Evolutionary conservation across 2,329 filamentous ascomycete genomes (phyloP), one percentile per base, ranked within the genome.

Genomic region (Scopulariopsis brevicaulis): DNA sequence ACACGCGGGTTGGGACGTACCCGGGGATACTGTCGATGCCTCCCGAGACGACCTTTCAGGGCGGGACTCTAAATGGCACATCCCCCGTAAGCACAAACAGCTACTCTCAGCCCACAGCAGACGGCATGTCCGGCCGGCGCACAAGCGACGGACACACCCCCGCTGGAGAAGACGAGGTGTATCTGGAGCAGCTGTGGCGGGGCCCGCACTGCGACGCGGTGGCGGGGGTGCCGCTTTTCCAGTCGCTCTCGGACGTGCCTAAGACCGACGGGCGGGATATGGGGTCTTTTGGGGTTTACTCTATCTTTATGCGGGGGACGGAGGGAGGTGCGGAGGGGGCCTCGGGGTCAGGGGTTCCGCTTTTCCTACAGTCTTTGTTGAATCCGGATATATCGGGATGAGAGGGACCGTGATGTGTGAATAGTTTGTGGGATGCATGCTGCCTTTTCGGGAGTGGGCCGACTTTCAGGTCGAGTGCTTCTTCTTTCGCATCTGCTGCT

Each of bases 81-180:
- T 58, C 56, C 14, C 56, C 56, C n/a, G 51, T 22, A 8, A 58
- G 56, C 24, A 46, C 56, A 12, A 51, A 25, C 6, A 48, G 56
- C 56, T 58, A 24, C 25, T 56, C 43, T 18, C 50, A 40, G 18
- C 40, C 20, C n/a, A 35, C 46, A 8, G 18, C n/a, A 10, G 48
- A 53, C 25, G 55, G 28, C 11, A 28, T 40, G 48, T 10, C 46
- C 14, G 55, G 48, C 28, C 20, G 51, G 22, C 51, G 46, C 11
- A 20, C 50, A 15, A 58, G 56, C 24, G 56, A 53, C 24, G 48
- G 37, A 6, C 52, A 54, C 22, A 58, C 56, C 2, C 51, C 56
- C 4, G 37, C n/a, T 2, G 56, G 50, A 8, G 56, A 58, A 5
- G 56, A 58, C 22, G 56, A 58, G 52, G 56, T 58, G 25, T 46